Evolutionary conservation across 2,329 filamentous ascomycete species (phyloP).

Genomic region (Rhytidhysteron rufulum): DNA sequence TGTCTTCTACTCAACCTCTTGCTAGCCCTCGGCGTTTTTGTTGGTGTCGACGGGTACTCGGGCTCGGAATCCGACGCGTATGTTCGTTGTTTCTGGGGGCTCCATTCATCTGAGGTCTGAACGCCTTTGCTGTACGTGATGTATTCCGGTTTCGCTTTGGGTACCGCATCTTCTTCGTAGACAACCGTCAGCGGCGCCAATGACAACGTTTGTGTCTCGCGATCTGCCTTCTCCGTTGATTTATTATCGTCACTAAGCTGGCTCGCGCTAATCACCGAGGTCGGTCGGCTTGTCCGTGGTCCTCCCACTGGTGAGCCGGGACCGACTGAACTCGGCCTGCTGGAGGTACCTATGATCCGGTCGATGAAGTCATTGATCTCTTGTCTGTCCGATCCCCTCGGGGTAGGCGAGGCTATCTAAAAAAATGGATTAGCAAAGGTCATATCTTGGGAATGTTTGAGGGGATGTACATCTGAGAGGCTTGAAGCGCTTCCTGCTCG

Average conservation of each 20-base stretch:
- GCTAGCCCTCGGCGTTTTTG: slow-evolving; percentile 51
- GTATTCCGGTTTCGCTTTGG: slow-evolving; percentile 67
- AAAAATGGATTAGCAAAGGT: slow-evolving; percentile 19
- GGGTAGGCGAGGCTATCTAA: slow-evolving; percentile 66
- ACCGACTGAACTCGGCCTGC: slow-evolving; percentile 51
- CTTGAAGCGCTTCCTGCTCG: slow-evolving; percentile 64
- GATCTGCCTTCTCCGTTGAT: slow-evolving; percentile 38
- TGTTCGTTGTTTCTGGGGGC: slow-evolving; percentile 49
- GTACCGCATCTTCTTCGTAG: slow-evolving; percentile 74
- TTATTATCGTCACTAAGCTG: slow-evolving; percentile 70
- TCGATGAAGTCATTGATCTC: slow-evolving; percentile 82
- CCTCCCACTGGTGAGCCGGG: slow-evolving; percentile 47
- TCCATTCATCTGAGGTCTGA: slow-evolving; percentile 79
- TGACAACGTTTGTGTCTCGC: slow-evolving; percentile 64
- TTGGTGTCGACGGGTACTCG: slow-evolving; percentile 53
- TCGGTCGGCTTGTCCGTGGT: slow-evolving; percentile 67
- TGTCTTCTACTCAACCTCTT: slow-evolving; percentile 77
- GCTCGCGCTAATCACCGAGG: slow-evolving; percentile 77
- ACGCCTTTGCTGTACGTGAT: slow-evolving; percentile 97
- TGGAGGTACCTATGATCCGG: slow-evolving; percentile 74
- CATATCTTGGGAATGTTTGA: background rate
- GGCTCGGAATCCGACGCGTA: slow-evolving; percentile 55
- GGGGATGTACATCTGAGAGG: slow-evolving; percentile 62
- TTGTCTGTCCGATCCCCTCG: slow-evolving; percentile 66
- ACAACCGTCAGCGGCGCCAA: slow-evolving; percentile 71